phyloP scores from a whole-genome alignment of 768 basidiomycete species.

The Obba rivulosa region DNA sequence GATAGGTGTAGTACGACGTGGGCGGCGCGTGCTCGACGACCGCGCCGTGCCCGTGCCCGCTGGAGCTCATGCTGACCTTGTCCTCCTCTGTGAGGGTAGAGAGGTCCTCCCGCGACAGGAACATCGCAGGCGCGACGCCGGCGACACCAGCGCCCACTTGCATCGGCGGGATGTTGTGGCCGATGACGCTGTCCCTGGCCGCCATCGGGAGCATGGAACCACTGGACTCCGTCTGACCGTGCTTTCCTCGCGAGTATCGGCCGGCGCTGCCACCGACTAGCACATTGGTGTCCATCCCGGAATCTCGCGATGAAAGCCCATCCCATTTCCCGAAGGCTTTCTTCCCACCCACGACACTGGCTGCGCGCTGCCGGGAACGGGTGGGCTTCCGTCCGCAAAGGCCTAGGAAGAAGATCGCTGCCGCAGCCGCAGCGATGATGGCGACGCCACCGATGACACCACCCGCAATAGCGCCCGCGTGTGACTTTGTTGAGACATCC shows the following conservation, averaged over 20 bases:
- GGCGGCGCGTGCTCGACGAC: slow-evolving; percentile 13
- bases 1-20: not conserved
- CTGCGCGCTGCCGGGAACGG: slow-evolving; percentile 10
- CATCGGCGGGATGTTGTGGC: not conserved
- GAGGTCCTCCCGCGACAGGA: slow-evolving; percentile 9
- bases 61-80: not conserved
- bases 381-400: slow-evolving; percentile 13
- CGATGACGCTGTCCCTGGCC: slow-evolving; percentile 8
- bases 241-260: not conserved
- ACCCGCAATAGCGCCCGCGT: slow-evolving; percentile 45
- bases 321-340: slow-evolving; percentile 12
- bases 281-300: slow-evolving; percentile 9
- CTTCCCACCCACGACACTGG: slow-evolving; percentile 1
- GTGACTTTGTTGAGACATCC: slow-evolving; percentile 12
- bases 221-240: slow-evolving; percentile 4
- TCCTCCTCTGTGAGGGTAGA: slow-evolving; percentile 8
- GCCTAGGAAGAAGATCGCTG: slow-evolving; percentile 22
- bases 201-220: slow-evolving; percentile 6
- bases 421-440: slow-evolving; percentile 31
- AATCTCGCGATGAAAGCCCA: slow-evolving; percentile 17
- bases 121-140: not conserved
- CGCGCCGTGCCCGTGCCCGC: slow-evolving; percentile 4
- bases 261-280: slow-evolving; percentile 5
- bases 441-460: slow-evolving; percentile 44
- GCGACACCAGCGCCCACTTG: not conserved